Evolutionary conservation across 176 grass and related monocot species (phyloP).

Genomic region (Oryza glumipatula): DNA sequence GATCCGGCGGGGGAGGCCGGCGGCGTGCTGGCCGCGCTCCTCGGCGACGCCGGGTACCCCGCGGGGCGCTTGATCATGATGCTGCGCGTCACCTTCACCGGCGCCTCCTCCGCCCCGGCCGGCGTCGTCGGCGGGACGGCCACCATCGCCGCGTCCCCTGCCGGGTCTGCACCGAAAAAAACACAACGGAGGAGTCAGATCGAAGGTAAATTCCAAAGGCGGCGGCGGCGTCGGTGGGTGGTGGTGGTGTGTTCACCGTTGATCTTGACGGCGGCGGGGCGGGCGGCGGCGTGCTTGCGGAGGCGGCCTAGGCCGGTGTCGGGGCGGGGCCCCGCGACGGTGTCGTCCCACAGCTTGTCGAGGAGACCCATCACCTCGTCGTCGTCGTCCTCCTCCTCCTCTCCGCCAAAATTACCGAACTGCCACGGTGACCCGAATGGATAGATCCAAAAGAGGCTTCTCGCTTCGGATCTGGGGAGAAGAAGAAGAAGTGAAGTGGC

Average conservation of each 20-base stretch:
- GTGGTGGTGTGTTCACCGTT: conserved; percentile 31
- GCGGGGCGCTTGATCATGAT: conserved; percentile 98
- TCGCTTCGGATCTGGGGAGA: conserved; percentile 35
- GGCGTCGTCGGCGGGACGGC: conserved; percentile 45
- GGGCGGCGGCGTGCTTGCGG: conserved; percentile 60
- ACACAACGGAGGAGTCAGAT: conserved; percentile 35
- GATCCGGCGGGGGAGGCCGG: conserved; percentile 66
- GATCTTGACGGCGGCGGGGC: conserved; percentile 66
- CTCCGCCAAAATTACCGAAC: conserved; percentile 1
- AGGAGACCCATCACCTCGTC: conserved; percentile 68
- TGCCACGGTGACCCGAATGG: background rate
- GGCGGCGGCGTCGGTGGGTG: background rate
- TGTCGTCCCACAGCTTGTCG: conserved; percentile 96
- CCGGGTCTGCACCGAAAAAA: conserved; percentile 47
- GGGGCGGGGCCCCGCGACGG: conserved; percentile 82
- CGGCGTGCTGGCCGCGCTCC: conserved; percentile 66
- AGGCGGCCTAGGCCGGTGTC: conserved; percentile 89
- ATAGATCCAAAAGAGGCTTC: background rate
- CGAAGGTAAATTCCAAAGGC: conserved; percentile 3
- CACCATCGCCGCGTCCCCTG: conserved; percentile 40
- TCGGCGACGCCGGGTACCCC: conserved; percentile 68
- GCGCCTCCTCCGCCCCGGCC: conserved; percentile 49
- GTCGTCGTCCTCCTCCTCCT: background rate
- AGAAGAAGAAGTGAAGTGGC: background rate
- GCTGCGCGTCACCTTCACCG: conserved; percentile 81